These are phyloP conservation scores for Arthrinium puccinioides DNA, from an alignment of 2,329 filamentous ascomycete species.

Conservation along the genomic window DNA sequence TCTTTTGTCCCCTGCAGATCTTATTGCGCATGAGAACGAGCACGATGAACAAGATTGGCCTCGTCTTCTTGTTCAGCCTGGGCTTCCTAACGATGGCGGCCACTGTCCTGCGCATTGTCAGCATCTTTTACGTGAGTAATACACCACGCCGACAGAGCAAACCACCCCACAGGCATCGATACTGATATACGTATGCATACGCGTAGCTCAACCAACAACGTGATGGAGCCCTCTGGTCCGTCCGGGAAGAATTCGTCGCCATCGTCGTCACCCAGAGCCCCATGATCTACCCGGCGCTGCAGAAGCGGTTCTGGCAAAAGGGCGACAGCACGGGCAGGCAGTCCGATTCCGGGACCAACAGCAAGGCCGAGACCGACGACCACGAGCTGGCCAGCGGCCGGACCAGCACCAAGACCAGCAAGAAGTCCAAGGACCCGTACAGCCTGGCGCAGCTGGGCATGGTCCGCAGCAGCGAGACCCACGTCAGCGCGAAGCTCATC, in stretches of 20 bases:
- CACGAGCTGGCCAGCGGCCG: conserved; percentile 6
- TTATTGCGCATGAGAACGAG: conserved; percentile 3
- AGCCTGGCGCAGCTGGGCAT: conserved; percentile 12
- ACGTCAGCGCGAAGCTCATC: too few species aligned
- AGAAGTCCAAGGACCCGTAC: conserved; percentile 12
- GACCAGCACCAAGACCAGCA: neutral
- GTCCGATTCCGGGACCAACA: too few species aligned
- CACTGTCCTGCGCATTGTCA: conserved; percentile 4
- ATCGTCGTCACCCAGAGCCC: conserved; percentile 27
- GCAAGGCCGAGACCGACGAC: too few species aligned
- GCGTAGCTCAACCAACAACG: neutral
- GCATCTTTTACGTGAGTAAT: conserved; percentile 6
- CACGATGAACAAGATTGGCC: conserved; percentile 3
- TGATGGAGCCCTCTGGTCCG: conserved; percentile 21
- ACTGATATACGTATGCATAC: neutral
- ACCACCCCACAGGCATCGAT: neutral
- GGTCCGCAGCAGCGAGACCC: neutral
- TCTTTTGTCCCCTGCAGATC: too few species aligned
- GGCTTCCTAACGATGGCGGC: conserved; percentile 8
- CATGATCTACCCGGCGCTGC: conserved; percentile 14
- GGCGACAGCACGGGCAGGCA: conserved; percentile 4
- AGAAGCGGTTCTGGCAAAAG: conserved; percentile 16
- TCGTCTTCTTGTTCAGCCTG: conserved; percentile 5
- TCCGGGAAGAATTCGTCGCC: conserved; percentile 31
- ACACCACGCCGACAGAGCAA: neutral